Evolutionary conservation across 78 protist species (phyloP).

Genomic region (slime mould (Dictyostelium discoideum)): dicty_2.7 NC_007089.4:3253001-3253500

Average conservation of each 20-base stretch:
- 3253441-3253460: background rate
- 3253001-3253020: constrained; percentile 21
- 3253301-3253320: background rate
- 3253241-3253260: background rate
- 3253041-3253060: too few species aligned
- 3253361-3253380: background rate
- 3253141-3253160: background rate
- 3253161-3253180: background rate
- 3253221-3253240: background rate
- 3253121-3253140: background rate
- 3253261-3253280: background rate
- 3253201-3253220: background rate
- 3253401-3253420: background rate
- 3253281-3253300: background rate
- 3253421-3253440: background rate
- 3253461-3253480: background rate
- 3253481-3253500: background rate
- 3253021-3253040: background rate
- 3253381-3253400: background rate
- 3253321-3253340: background rate
- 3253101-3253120: background rate
- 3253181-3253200: background rate
- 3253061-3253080: background rate
- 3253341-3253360: background rate
- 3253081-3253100: background rate